Conservation (phyloP, 176 grass and related monocot species). For the Rhynchospora breviuscula region DNA sequence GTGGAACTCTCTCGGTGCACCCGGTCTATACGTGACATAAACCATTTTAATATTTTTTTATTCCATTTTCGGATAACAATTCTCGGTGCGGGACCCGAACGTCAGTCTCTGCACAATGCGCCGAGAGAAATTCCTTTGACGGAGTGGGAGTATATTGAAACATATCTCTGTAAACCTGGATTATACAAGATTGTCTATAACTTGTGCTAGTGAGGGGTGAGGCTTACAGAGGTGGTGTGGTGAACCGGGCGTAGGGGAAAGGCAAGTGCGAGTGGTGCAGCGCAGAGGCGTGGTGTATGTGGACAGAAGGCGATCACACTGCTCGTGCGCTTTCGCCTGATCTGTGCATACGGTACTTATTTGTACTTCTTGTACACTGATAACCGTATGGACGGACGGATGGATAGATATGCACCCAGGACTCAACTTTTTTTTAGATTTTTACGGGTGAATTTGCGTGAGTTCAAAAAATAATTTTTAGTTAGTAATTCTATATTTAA, state of each 20-base stretch:
- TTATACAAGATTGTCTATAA: not conserved
- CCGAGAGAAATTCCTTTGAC: not conserved
- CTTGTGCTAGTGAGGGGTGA: not conserved
- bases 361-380: no score
- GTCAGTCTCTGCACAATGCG: not conserved
- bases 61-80: not conserved
- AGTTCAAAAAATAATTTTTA: no score
- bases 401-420: no score
- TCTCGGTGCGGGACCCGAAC: not conserved
- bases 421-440: no score
- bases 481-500: no score
- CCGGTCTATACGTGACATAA: constrained; percentile 8
- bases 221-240: not conserved
- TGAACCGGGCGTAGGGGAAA: not conserved
- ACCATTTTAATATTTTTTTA: not conserved
- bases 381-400: no score
- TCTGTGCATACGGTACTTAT: not conserved
- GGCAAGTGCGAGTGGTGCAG: not conserved
- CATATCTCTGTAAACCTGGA: not conserved
- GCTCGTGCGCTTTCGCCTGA: not conserved
- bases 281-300: not conserved
- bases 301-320: not conserved
- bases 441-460: no score
- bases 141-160: not conserved
- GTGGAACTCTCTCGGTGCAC: constrained; percentile 2